Evolutionary conservation across 2,329 filamentous ascomycete genomes (phyloP).

Genomic region (Trichoderma gracile): DNA sequence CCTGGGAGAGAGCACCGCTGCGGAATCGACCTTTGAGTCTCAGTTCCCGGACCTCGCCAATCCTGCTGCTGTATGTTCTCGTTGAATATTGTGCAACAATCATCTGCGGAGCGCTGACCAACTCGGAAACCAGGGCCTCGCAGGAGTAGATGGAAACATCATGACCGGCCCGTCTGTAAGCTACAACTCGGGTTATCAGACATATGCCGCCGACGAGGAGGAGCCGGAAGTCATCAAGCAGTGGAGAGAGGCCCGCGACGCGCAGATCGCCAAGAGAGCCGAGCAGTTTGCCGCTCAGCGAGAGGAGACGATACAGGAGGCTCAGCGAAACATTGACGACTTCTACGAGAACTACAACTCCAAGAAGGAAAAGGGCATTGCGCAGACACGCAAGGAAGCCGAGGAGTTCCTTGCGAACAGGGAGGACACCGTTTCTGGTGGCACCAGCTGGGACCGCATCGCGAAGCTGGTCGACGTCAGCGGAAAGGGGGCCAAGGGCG

Average conservation of each 20-base stretch:
- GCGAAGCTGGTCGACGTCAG: constrained; percentile 96
- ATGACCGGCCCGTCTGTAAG: constrained; percentile 73
- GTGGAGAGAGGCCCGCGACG: constrained; percentile 90
- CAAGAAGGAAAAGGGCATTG: constrained; percentile 92
- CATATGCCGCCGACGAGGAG: constrained; percentile 66
- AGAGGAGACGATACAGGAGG: constrained; percentile 81
- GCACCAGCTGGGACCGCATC: constrained; percentile 98
- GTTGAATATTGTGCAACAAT: not conserved
- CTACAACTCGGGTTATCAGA: constrained; percentile 63
- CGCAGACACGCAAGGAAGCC: constrained; percentile 85
- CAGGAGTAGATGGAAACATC: constrained; percentile 33
- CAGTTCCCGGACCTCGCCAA: constrained; percentile 79
- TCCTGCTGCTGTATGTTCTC: constrained; percentile 38
- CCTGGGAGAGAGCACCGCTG: constrained; percentile 64
- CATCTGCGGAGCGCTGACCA: constrained; percentile 13
- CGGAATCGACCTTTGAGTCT: constrained; percentile 69
- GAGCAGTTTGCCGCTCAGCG: constrained; percentile 82
- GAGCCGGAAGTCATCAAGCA: constrained; percentile 86
- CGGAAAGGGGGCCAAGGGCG: constrained; percentile 85
- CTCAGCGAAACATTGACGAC: constrained; percentile 92
- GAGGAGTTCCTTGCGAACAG: constrained; percentile 87
- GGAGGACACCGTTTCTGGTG: constrained; percentile 90
- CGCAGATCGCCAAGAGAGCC: constrained; percentile 77
- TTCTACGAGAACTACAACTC: constrained; percentile 99
- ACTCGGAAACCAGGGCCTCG: constrained; percentile 3